Conservation (phyloP, 164 flowering plant genomes). For the Vitis rupestris region DNA sequence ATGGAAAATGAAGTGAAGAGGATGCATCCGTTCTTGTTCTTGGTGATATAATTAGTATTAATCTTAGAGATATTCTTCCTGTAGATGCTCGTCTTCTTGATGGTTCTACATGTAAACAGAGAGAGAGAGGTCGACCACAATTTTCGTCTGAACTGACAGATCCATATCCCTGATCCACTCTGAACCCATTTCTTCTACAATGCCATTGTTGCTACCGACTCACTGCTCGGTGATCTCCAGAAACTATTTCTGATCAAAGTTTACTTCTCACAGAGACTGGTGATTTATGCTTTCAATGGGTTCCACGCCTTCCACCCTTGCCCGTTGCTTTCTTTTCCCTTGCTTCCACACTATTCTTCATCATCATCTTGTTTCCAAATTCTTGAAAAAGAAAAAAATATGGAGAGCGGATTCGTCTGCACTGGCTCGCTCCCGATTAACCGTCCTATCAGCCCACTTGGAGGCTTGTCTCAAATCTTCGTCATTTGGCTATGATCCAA, state of each 20-base stretch:
- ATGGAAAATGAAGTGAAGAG: conserved; percentile 83
- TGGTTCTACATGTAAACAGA: conserved; percentile 22
- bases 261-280: background rate
- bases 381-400: background rate
- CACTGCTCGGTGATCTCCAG: conserved; percentile 4
- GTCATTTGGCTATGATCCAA: conserved; percentile 30
- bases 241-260: conserved; percentile 10
- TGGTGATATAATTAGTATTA: conserved; percentile 81
- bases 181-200: background rate
- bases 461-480: conserved; percentile 10
- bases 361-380: no score
- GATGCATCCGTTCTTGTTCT: conserved; percentile 83
- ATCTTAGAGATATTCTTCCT: conserved; percentile 87
- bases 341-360: background rate
- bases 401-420: conserved; percentile 32
- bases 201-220: conserved; percentile 12
- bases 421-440: conserved; percentile 52
- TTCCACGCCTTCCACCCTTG: conserved; percentile 61
- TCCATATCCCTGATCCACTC: conserved; percentile 9
- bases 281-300: conserved; percentile 50
- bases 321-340: background rate
- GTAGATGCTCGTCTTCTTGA: conserved; percentile 93
- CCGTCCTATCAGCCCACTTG: conserved; percentile 71
- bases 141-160: conserved; percentile 11
- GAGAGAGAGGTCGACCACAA: background rate